Base-by-base conservation (phyloP, 2,329 filamentous ascomycete genomes). In the Colletotrichum cereale region DNA sequence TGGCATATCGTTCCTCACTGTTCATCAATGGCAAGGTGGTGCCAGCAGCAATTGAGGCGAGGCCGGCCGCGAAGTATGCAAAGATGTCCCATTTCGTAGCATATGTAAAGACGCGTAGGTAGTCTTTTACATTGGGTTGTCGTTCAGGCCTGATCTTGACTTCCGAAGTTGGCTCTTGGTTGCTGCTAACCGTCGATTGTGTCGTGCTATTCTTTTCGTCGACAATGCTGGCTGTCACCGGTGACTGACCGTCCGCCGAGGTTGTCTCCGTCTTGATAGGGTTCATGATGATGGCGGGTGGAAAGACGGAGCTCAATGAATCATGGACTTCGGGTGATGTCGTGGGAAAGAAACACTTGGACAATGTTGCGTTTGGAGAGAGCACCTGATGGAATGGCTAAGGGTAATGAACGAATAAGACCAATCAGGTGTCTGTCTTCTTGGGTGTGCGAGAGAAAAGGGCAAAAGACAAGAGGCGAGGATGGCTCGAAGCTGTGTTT, bases 11-110 rank as follows among this genome's bases (percentile, higher is more conserved):
- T 81, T 16, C 90, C 83, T 64, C 44, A 72, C 69, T 44, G 67
- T 89, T 90, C 85, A 90, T 88, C 58, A 91, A 75, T 0, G 89
- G 89, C 57, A 90, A 78, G 1, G 88, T 90, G 55, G 85, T 78
- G 66, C 88, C 88, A 2, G 86, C 83, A 29, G 84, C 87, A 12
- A 87, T 82, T 21, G 87, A 86, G 57, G 87, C 84, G 48, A 87
- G 8, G 21, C 79, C 76, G 26, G 86, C 88, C 8, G 80, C 78
- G n/a, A 77, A 79, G 75, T 89, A 85, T 47, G 87, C 80, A 42
- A 84, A 70, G 53, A 84, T 82, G 74, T 89, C 87, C 84, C 84
- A 86, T 75, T 80, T 82, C n/a, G 80, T 86, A 24, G 86, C 87
- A 80, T 89, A 89, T 24, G 78, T 78, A 74, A 89, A 89, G 52